A percentile compares a stretch with the other conserved stretches of the same genome.
These are phyloP conservation scores for Desmodesmus armatus DNA, from an alignment of 139 green algal genomes.

Conservation along the genomic window DNA sequence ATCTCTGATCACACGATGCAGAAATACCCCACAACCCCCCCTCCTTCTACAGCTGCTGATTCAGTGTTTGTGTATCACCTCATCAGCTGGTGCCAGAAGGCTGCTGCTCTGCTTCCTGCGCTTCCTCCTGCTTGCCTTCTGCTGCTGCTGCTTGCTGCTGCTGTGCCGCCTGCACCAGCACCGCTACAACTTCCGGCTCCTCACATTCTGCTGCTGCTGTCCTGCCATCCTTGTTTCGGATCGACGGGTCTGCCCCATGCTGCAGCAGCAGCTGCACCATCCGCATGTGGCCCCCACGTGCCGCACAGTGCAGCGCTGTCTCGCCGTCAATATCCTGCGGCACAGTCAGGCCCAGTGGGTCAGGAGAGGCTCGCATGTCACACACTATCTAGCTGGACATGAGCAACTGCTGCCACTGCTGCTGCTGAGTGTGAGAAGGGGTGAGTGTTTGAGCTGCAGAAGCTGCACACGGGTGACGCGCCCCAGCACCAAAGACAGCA, in stretches of 20 bases:
- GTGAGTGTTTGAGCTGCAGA: too few relatives aligned
- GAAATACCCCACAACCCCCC: too few relatives aligned
- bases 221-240: conserved; percentile 43
- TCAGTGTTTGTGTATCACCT: not conserved
- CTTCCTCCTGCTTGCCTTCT: not conserved
- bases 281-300: conserved; percentile 48
- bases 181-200: conserved; percentile 16
- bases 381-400: not conserved
- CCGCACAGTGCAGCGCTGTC: conserved; percentile 67
- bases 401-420: too few relatives aligned
- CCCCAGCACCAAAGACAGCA: too few relatives aligned
- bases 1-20: not conserved
- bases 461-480: too few relatives aligned
- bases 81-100: not conserved
- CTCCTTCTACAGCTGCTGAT: not conserved
- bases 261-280: conserved; percentile 50
- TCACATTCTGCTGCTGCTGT: conserved; percentile 51
- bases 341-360: too few relatives aligned
- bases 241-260: conserved; percentile 40
- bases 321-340: conserved; percentile 60
- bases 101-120: not conserved
- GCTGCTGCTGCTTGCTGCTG: not conserved
- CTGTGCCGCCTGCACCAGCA: not conserved
- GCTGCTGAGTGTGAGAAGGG: too few relatives aligned
- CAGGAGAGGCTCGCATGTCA: not conserved